These are phyloP conservation scores for Cavenderia fasciculata DNA, from an alignment of 78 protist species.

Conservation along the genomic window DNA sequence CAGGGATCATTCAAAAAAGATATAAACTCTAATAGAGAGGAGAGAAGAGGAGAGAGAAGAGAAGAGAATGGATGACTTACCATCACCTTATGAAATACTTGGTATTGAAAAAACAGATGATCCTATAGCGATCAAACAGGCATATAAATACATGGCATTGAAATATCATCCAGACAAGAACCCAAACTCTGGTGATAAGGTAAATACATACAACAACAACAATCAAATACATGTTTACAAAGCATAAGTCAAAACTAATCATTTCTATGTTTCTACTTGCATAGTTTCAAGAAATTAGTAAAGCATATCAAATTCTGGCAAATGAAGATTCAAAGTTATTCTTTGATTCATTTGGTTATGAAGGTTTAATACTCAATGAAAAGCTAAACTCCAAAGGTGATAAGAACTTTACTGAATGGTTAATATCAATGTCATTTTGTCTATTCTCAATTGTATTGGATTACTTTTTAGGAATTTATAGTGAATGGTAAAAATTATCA, in stretches of 20 bases:
- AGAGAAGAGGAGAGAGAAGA: too few relatives aligned
- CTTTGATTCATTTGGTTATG: conserved; percentile 64
- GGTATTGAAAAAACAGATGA: conserved; percentile 68
- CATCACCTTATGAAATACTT: conserved; percentile 57
- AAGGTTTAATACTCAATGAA: conserved; percentile 62
- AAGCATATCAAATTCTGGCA: conserved; percentile 67
- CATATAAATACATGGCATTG: conserved; percentile 77
- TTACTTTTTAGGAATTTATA: conserved; percentile 40
- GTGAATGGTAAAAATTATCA: conserved; percentile 26
- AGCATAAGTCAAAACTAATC: background rate
- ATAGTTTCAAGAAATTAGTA: conserved; percentile 61
- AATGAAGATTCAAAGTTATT: conserved; percentile 59
- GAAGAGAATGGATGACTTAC: too few relatives aligned
- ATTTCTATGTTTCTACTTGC: background rate
- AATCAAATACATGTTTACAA: background rate
- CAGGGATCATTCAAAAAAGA: too few relatives aligned
- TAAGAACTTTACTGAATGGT: conserved; percentile 43
- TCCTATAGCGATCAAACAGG: conserved; percentile 76
- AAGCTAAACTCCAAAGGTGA: background rate
- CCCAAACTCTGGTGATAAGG: conserved; percentile 48
- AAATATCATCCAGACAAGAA: conserved; percentile 86
- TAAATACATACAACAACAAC: background rate
- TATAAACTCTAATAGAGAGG: too few relatives aligned
- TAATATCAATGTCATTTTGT: conserved; percentile 29
- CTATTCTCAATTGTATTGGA: conserved; percentile 26